Base-by-base conservation (phyloP, 164 flowering plant species). In the Pachysandra terminalis region DNA sequence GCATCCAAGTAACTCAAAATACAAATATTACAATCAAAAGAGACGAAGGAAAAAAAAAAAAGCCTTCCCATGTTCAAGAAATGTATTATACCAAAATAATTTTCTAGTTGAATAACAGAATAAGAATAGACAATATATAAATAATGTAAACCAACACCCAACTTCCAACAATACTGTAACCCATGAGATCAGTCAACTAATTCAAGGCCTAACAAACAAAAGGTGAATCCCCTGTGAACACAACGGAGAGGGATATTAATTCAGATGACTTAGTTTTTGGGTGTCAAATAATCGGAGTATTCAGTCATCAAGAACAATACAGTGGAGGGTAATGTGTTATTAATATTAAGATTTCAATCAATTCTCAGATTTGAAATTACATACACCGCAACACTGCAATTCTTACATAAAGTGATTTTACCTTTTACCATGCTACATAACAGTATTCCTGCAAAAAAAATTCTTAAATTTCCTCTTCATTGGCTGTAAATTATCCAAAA, bases 381-480 rank as follows among this genome's bases (percentile, higher is more conserved):
- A 77, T 67, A 73, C n/a, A 74, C 71, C 61, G 62, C 78, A 73
- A 63, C 66, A 49, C 21, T 64, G 71, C 66, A 45, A 71, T 70
- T 65, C 73, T 56, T 73, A 71, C 69, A 72, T 71, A 64, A 71
- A 24, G 41, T 61, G 67, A 56, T 59, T 61, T 55, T 56, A 68
- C 68, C 72, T 72, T 57, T 71, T 56, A 68, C 56, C 68, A 69
- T 79, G 81, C 87, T 84, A 89, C 84, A 84, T 73, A 81, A 78
- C 79, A n/a, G n/a, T n/a, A 80, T 83, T 81, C 81, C 88, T 82
- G 87, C 97, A 93, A 91, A 91, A 88, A 82, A 87, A 82, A 81
- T n/a, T 75, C 82, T 74, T 70, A 77, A 74, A 72, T 74, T 83
- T 75, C 77, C 83, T 74, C 75, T 59, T 73, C 76, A 74, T 71